A percentile compares a stretch with the other conserved stretches of the same genome.
These are phyloP conservation scores for Seiridium cupressi DNA, from an alignment of 2,329 filamentous ascomycete species.

Conservation along the genomic window DNA sequence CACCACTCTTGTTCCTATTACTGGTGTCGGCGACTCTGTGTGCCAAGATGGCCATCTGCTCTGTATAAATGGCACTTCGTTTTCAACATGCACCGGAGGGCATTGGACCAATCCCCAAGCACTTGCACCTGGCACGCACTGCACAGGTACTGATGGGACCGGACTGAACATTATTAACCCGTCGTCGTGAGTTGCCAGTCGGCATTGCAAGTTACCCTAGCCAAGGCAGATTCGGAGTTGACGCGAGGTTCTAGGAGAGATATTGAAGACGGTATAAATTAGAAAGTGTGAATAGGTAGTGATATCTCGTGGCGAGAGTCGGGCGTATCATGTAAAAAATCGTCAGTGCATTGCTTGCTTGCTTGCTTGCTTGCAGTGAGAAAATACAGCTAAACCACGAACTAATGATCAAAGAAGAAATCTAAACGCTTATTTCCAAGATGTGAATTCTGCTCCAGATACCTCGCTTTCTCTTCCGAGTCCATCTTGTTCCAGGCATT, in stretches of 20 bases:
- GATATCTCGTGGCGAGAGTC: no score
- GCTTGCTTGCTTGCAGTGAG: neutral
- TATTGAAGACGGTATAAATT: no score
- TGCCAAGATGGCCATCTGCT: neutral
- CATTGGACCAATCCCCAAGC: neutral
- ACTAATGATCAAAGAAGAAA: conserved; percentile 1
- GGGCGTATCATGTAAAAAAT: no score
- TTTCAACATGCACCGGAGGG: conserved; percentile 5
- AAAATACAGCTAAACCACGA: neutral
- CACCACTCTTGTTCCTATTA: neutral
- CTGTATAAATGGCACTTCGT: conserved; percentile 1
- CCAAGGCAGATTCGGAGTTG: no score
- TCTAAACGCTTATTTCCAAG: conserved; percentile 2
- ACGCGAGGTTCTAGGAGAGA: no score
- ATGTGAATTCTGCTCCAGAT: neutral
- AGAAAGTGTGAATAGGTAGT: no score
- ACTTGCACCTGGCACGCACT: neutral
- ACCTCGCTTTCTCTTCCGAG: neutral
- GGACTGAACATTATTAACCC: conserved; percentile 3
- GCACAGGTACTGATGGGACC: neutral
- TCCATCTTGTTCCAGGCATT: neutral
- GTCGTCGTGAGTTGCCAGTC: neutral
- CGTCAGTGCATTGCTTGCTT: no score
- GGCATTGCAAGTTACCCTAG: no score
- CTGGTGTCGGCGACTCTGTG: neutral